Evolutionary conservation across 2,329 filamentous ascomycete genomes (phyloP).

Genomic region (Aspergillus intermedius): DNA sequence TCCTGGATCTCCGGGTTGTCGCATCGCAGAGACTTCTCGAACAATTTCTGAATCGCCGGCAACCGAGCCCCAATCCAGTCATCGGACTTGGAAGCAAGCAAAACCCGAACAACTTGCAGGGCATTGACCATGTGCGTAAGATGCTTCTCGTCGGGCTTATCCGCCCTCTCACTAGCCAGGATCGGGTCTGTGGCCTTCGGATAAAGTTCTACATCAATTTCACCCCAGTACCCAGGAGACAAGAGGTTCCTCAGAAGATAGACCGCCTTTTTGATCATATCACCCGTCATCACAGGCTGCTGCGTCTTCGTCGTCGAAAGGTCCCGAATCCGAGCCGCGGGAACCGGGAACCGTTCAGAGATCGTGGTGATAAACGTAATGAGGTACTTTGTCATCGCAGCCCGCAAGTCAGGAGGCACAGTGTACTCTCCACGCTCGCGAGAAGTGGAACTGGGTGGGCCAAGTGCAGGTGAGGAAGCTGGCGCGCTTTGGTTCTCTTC

Average conservation of each 20-base stretch:
- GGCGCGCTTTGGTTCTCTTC: slow-evolving; percentile 55
- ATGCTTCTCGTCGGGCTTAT: slow-evolving; percentile 76
- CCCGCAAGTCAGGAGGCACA: slow-evolving; percentile 60
- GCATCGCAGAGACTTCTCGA: slow-evolving; percentile 82
- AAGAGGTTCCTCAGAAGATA: slow-evolving; percentile 75
- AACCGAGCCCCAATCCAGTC: slow-evolving; percentile 85
- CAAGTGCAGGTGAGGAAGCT: slow-evolving; percentile 49
- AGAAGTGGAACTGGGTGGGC: slow-evolving; percentile 27
- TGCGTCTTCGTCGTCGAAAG: slow-evolving; percentile 41
- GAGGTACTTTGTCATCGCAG: slow-evolving; percentile 86
- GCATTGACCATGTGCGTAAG: slow-evolving; percentile 87
- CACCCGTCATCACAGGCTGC: slow-evolving; percentile 54
- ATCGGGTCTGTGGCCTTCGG: slow-evolving; percentile 84
- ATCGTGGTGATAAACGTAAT: slow-evolving; percentile 91
- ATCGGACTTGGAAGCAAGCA: slow-evolving; percentile 79
- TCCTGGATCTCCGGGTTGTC: slow-evolving; percentile 92
- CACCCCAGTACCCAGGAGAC: slow-evolving; percentile 82
- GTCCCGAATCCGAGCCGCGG: slow-evolving; percentile 62
- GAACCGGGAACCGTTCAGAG: slow-evolving; percentile 74
- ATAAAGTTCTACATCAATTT: slow-evolving; percentile 85
- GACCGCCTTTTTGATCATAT: slow-evolving; percentile 81
- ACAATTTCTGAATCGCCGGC: slow-evolving; percentile 70
- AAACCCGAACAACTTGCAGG: slow-evolving; percentile 81
- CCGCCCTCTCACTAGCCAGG: slow-evolving; percentile 73
- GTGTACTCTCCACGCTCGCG: slow-evolving; percentile 59